Conservation (phyloP, 208 protist species). For the Leishmania braziliensis region DNA sequence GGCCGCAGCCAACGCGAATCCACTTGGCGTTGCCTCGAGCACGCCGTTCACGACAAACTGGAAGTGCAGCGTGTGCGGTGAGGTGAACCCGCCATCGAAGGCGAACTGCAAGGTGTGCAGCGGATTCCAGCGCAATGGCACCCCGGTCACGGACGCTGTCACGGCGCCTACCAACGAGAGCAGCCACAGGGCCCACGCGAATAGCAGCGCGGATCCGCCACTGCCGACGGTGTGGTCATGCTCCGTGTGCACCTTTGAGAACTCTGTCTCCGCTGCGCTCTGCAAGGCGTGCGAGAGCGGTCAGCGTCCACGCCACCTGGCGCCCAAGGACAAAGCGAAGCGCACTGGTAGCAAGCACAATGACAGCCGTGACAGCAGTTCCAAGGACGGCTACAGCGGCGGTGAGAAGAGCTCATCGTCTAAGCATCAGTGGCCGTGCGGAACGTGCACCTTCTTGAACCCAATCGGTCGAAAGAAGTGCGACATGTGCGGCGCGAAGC, state of each 20-base stretch:
- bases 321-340: conserved; percentile 19
- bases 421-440: conserved; percentile 54
- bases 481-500: conserved; percentile 70
- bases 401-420: conserved; percentile 10
- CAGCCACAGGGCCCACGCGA: neutral
- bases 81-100: conserved; percentile 41
- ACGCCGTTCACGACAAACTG: conserved; percentile 38
- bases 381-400: conserved; percentile 1
- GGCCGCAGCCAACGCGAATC: neutral
- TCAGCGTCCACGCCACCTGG: conserved; percentile 65
- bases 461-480: conserved; percentile 47
- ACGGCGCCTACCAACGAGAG: neutral
- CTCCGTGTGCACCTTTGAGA: conserved; percentile 83
- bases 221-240: conserved; percentile 57
- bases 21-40: conserved; percentile 4
- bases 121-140: conserved; percentile 73
- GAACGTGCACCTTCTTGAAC: conserved; percentile 76
- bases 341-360: neutral
- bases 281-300: conserved; percentile 80
- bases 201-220: conserved; percentile 5
- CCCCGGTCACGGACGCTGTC: conserved; percentile 23
- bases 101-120: conserved; percentile 61
- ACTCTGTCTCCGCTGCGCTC: conserved; percentile 43
- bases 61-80: conserved; percentile 67
- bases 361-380: neutral